Evolutionary conservation across 2,329 filamentous ascomycete species (phyloP).

Genomic region (Phoma herbarum): DNA sequence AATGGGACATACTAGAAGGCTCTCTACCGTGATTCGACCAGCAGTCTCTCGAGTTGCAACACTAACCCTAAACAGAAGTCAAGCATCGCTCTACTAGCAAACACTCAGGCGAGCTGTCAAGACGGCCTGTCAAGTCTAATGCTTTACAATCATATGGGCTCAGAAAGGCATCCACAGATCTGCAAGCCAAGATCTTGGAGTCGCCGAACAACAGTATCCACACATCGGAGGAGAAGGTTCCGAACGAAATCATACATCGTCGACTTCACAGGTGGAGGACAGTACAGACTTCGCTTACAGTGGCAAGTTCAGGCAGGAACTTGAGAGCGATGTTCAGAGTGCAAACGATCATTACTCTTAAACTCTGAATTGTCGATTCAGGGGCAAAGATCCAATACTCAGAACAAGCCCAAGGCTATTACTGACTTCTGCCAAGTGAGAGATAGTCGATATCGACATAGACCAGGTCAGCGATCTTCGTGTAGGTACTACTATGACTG

Average conservation of each 20-base stretch:
- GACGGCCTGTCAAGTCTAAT: background rate
- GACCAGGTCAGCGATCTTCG: background rate
- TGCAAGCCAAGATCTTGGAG: background rate
- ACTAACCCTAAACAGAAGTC: background rate
- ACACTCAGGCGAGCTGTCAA: background rate
- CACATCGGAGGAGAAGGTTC: background rate
- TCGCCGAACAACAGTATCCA: background rate
- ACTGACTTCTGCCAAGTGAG: background rate
- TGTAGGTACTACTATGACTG: background rate
- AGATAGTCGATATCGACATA: background rate
- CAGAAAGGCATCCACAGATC: background rate
- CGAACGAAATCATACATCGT: background rate
- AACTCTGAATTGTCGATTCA: background rate
- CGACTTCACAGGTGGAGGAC: background rate
- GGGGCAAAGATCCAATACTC: background rate
- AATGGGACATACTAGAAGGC: background rate
- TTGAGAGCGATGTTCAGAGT: background rate
- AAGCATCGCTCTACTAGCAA: background rate
- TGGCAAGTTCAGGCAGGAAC: background rate
- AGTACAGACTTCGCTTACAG: background rate
- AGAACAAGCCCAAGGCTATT: background rate
- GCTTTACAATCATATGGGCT: background rate
- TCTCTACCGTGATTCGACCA: background rate
- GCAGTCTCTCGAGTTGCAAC: background rate
- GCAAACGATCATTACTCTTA: background rate